Conservation (phyloP, 2,329 filamentous ascomycete species). For the Ophiostoma novo-ulmi region DNA sequence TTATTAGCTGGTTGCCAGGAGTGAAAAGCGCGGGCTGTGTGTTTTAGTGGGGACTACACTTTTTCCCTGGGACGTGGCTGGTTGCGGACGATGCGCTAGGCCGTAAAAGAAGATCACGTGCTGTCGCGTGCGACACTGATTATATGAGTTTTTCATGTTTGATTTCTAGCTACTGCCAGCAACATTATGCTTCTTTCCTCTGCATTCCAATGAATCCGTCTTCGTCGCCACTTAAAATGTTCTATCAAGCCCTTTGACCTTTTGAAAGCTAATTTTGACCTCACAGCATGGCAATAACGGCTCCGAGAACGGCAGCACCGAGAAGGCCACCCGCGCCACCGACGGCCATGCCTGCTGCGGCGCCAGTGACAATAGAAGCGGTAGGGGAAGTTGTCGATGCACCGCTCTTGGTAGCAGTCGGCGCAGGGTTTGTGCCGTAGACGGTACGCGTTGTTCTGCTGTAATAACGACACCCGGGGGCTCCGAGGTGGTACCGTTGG, state of each 20-base stretch:
- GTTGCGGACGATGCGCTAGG: background rate
- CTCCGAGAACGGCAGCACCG: background rate
- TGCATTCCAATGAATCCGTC: background rate
- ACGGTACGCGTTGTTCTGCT: constrained; percentile 22
- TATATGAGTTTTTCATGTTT: background rate
- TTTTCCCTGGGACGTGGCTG: constrained; percentile 8
- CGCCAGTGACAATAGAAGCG: background rate
- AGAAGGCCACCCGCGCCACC: background rate
- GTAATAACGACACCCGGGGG: constrained; percentile 20
- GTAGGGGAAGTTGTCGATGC: background rate
- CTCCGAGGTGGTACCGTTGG: background rate
- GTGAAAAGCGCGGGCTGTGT: constrained; percentile 11
- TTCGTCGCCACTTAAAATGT: background rate
- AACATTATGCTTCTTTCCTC: background rate
- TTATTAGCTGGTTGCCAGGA: constrained; percentile 15
- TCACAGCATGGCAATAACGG: background rate
- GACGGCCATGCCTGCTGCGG: background rate
- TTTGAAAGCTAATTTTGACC: background rate
- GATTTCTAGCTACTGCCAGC: background rate
- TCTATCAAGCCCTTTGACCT: background rate
- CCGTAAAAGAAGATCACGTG: background rate
- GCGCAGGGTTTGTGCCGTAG: constrained; percentile 22
- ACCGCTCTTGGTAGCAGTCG: constrained; percentile 9
- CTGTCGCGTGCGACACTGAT: background rate
- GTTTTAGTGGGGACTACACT: background rate